Conservation (phyloP, 768 basidiomycete species). For the Dendrothele bispora region DNA sequence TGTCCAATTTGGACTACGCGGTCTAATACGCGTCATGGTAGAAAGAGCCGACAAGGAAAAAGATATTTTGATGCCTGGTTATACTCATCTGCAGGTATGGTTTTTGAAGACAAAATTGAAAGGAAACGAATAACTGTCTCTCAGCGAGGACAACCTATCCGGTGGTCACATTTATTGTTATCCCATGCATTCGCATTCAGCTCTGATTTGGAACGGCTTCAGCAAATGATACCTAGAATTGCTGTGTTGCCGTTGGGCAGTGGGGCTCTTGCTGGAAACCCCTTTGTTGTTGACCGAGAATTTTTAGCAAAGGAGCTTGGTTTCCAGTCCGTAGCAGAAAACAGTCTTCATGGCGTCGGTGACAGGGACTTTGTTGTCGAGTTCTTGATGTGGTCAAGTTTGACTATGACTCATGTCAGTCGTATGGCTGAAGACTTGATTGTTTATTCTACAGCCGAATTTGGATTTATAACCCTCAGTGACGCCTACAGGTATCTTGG, state of each 20-base stretch:
- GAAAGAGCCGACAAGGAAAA: constrained; percentile 94
- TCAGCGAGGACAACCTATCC: constrained; percentile 95
- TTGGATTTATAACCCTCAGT: constrained; percentile 93
- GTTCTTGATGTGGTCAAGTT: constrained; percentile 94
- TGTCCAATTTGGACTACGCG: constrained; percentile 69
- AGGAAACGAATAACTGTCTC: too few species aligned
- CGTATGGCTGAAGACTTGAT: constrained; percentile 95
- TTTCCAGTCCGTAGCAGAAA: constrained; percentile 86
- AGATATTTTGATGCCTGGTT: constrained; percentile 89
- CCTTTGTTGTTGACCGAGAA: constrained; percentile 91
- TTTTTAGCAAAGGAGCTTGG: constrained; percentile 90
- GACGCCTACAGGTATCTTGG: constrained; percentile 95
- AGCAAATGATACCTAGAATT: constrained; percentile 83
- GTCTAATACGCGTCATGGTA: constrained; percentile 83
- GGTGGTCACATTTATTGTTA: constrained; percentile 96
- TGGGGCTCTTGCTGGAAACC: constrained; percentile 95
- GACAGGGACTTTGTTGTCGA: constrained; percentile 98
- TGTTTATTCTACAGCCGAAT: constrained; percentile 95
- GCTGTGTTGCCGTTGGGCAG: constrained; percentile 93
- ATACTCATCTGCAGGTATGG: constrained; percentile 92
- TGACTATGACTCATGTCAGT: constrained; percentile 92
- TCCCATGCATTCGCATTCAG: constrained; percentile 94
- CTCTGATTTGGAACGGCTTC: constrained; percentile 84
- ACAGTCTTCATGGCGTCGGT: constrained; percentile 94
- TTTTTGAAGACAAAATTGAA: too few species aligned